Evolutionary conservation across 495 filamentous ascomycete species (phyloP).

Genomic region (Xylaria longipes): DNA sequence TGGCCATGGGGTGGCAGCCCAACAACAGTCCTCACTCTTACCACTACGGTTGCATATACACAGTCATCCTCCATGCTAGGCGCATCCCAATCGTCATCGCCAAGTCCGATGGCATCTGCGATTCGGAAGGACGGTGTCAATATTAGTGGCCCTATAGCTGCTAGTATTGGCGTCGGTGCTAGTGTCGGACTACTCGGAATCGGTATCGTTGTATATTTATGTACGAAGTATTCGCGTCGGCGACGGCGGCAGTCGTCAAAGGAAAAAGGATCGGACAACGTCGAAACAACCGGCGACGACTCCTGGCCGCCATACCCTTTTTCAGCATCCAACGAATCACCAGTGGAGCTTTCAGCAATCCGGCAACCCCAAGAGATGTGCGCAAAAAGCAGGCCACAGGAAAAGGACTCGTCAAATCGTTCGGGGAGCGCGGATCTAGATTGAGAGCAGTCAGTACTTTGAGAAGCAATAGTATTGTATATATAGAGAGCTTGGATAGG

Average conservation of each 20-base stretch:
- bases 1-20: conserved; percentile 9
- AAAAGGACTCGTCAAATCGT: conserved; percentile 9
- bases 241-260: not conserved
- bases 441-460: not conserved
- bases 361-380: conserved; percentile 2
- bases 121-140: not conserved
- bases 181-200: conserved; percentile 11
- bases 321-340: conserved; percentile 18
- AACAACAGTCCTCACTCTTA: conserved; percentile 14
- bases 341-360: conserved; percentile 20
- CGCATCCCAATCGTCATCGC: not conserved
- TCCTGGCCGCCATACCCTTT: conserved; percentile 3
- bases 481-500: not conserved
- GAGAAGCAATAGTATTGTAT: not conserved
- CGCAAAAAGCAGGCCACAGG: not conserved
- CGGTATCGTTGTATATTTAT: conserved; percentile 6
- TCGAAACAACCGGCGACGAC: not conserved
- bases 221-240: not conserved
- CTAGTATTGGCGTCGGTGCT: conserved; percentile 4
- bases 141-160: conserved; percentile 14
- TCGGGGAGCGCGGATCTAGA: not conserved
- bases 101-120: not conserved
- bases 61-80: not conserved
- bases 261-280: not conserved
- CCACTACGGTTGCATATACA: conserved; percentile 11